Evolutionary conservation across 345 rosid genomes (phyloP).

Genomic region (Salix koriyanagi): DNA sequence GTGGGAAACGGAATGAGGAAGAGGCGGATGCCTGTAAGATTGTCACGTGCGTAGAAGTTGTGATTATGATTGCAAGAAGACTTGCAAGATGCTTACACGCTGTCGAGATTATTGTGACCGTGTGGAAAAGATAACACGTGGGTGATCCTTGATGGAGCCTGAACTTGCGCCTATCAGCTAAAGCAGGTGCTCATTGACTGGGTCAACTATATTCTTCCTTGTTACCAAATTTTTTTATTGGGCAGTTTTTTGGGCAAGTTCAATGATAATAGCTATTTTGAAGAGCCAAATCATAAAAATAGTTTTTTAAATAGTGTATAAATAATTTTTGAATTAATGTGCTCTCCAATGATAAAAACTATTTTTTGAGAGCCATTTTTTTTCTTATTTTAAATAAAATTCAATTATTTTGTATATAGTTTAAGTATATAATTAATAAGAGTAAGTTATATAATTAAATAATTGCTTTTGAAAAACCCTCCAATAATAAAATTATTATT

Average conservation of each 20-base stretch:
- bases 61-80: background rate
- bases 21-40: background rate
- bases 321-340: rapidly evolving
- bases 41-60: background rate
- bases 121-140: background rate
- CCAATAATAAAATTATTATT: too few relatives aligned
- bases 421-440: too few relatives aligned
- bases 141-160: background rate
- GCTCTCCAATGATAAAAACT: rapidly evolving
- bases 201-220: background rate
- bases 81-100: background rate
- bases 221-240: too few relatives aligned
- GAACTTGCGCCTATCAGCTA: background rate
- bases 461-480: too few relatives aligned
- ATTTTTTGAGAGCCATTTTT: too few relatives aligned
- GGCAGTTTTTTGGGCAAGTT: too few relatives aligned
- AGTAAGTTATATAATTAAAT: too few relatives aligned
- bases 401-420: too few relatives aligned
- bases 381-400: too few relatives aligned
- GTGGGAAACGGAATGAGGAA: background rate
- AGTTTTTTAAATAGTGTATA: too few relatives aligned
- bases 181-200: background rate
- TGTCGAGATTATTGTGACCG: background rate
- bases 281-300: too few relatives aligned
- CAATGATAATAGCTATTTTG: rapidly evolving